These are phyloP conservation scores for Nicotiana sylvestris DNA, from an alignment of 257 asterid genomes.

Conservation along the genomic window DNA sequence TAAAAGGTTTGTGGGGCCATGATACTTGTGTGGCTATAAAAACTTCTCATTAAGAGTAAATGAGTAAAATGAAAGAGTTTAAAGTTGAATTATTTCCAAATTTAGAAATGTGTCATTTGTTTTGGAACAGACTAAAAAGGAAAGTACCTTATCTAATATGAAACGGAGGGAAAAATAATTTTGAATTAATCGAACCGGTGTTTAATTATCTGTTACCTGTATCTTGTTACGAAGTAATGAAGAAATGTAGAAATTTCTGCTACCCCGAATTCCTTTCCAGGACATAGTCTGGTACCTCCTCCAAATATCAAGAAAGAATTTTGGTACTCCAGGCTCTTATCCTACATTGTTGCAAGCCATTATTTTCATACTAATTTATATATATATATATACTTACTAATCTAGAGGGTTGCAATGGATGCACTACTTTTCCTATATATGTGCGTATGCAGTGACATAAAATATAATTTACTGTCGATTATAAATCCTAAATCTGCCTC, in stretches of 20 bases:
- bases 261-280: conserved; percentile 81
- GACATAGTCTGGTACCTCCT: conserved; percentile 77
- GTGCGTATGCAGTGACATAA: neutral
- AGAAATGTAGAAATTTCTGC: conserved; percentile 83
- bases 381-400: no score
- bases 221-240: conserved; percentile 72
- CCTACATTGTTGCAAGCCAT: conserved; percentile 29
- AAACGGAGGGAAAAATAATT: no score
- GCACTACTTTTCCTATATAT: neutral
- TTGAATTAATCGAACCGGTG: neutral
- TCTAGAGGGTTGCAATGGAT: neutral
- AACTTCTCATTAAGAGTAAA: no score
- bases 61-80: no score
- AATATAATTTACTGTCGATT: neutral
- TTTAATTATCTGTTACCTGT: conserved; percentile 49
- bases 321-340: conserved; percentile 47
- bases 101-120: no score
- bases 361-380: no score
- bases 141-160: no score
- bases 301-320: conserved; percentile 68
- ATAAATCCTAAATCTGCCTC: neutral
- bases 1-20: no score
- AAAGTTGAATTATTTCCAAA: no score
- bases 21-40: no score
- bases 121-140: no score